Evolutionary conservation across 495 filamentous ascomycete genomes (phyloP).

Genomic region (Saxispiralis lemnorum): DNA sequence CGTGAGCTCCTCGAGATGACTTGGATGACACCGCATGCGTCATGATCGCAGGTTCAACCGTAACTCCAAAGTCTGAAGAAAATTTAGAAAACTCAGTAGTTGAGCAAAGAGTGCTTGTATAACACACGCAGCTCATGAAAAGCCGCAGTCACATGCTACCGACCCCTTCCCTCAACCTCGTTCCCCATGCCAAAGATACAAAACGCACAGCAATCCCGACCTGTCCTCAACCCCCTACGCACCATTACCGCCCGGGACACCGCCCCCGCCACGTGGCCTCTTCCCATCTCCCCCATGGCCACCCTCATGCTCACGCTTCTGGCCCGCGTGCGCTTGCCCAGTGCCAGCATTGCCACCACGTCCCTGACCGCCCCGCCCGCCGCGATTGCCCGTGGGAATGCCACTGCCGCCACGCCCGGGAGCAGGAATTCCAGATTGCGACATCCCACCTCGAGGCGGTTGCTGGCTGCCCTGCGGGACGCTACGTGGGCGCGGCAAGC

Average conservation of each 20-base stretch:
- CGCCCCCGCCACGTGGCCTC: conserved; percentile 10
- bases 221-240: too few relatives aligned
- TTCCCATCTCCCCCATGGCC: conserved; percentile 9
- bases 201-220: too few relatives aligned
- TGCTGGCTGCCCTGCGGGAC: background rate
- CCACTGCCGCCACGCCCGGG: background rate
- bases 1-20: too few relatives aligned
- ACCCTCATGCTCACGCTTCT: conserved; percentile 13
- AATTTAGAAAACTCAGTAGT: too few relatives aligned
- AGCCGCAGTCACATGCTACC: too few relatives aligned
- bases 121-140: too few relatives aligned
- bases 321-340: conserved; percentile 7
- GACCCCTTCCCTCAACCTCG: too few relatives aligned
- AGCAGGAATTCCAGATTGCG: conserved; percentile 4
- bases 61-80: too few relatives aligned
- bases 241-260: background rate
- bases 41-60: too few relatives aligned
- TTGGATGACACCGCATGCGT: too few relatives aligned
- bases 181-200: too few relatives aligned
- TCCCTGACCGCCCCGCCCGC: conserved; percentile 1
- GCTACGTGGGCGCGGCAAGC: background rate
- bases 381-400: background rate
- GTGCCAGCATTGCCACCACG: conserved; percentile 4
- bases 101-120: too few relatives aligned
- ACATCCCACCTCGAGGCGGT: background rate